A percentile compares a stretch with the other conserved stretches of the same genome.
Conservation (phyloP, 345 rosid genomes). For the Eucalyptus regnans region DNA sequence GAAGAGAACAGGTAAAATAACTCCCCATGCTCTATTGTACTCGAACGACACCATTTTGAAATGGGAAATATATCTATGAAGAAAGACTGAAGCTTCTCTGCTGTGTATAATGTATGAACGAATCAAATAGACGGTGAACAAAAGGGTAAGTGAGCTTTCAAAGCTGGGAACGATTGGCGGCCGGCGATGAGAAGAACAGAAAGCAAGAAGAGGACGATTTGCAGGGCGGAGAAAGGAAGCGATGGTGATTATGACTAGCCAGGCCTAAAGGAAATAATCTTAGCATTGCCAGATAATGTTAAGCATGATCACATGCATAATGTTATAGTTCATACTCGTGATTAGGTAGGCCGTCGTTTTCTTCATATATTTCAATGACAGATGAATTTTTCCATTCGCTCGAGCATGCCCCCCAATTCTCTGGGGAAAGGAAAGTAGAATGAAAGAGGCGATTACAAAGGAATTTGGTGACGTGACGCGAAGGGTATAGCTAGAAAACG, state of each 20-base stretch:
- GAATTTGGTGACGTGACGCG: background rate
- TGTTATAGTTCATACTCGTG: too few species aligned
- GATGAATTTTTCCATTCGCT: background rate
- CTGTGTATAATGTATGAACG: background rate
- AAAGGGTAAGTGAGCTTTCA: rapidly evolving
- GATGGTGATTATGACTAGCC: background rate
- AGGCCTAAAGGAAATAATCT: background rate
- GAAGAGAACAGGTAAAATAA: background rate
- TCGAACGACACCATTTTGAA: background rate
- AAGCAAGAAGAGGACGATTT: background rate
- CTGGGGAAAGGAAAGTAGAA: background rate
- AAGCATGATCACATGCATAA: too few species aligned
- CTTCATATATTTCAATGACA: too few species aligned
- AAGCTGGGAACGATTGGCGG: background rate
- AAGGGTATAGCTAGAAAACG: background rate
- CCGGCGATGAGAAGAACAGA: background rate
- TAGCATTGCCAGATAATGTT: too few species aligned
- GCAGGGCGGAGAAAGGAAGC: too few species aligned
- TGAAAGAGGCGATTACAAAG: background rate
- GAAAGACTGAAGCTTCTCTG: background rate
- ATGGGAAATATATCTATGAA: background rate
- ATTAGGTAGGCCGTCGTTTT: too few species aligned
- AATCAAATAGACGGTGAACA: too few species aligned
- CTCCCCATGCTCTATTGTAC: background rate
- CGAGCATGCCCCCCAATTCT: too few species aligned